Base-by-base conservation (phyloP, 257 asterid species). In the Apocynum venetum region DNA sequence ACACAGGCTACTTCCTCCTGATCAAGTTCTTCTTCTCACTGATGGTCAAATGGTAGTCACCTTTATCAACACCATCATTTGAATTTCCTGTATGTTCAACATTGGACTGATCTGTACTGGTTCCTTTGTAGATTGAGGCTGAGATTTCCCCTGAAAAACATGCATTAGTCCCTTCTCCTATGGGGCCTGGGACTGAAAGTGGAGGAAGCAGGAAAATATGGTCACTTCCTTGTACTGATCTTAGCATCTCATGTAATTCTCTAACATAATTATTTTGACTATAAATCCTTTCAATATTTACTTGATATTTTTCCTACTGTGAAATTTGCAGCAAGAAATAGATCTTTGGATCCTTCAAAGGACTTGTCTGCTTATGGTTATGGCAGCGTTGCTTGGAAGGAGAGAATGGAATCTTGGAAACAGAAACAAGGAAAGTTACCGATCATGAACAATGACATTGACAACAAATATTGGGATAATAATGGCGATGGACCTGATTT, bases 351-450 rank as follows among this genome's bases (percentile, higher is more conserved):
- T 75, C 82, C 84, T 31, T 77, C 84, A n/a, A 83, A 80, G 78
- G 84, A 83, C 52, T 72, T 83, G 31, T 73, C 82, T 41, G 78
- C 79, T 46, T 80, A 83, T 35, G 86, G 86, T 14, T 83, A 83
- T 57, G 86, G 86, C 17, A 83, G 83, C 53, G 61, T 83, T 44
- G 83, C 86, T 4, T 83, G 86, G 86, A 83, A 83, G 78, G 86
- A 83, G 77, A 79, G 81, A 56, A 72, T 83, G 81, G 79, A 79
- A 35, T 40, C 10, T 13, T 79, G 83, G 83, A 83, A 76, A 44
- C 49, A 78, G 48, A 77, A 77, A 56, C 82, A 77, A 83, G 82
- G 66, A 61, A 77, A 71, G 41, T 56, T 51, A 51, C 49, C 49
- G 11, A 76, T 49, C 0, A 63, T 52, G 72, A 67, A 8, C 74